Conservation (phyloP, 2,329 filamentous ascomycete genomes). For the Penicillium crustosum region DNA sequence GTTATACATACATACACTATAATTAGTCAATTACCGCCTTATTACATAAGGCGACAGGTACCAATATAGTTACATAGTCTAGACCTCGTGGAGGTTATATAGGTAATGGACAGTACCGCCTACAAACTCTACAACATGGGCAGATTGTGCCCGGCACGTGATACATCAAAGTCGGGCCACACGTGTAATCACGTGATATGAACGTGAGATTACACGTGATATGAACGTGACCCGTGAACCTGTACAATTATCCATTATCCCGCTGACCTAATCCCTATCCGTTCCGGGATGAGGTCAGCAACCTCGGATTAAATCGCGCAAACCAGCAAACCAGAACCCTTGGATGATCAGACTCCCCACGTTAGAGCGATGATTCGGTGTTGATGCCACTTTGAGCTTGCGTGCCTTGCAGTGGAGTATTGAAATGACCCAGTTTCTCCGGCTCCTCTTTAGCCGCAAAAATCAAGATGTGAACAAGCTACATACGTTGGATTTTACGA, state of each 20-base stretch:
- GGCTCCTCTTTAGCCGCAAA: neutral
- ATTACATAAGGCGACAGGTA: neutral
- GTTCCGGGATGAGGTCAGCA: conserved; percentile 3
- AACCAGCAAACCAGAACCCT: neutral
- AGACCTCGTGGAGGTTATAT: too few species aligned
- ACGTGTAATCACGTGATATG: rapidly evolving
- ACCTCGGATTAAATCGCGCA: conserved; percentile 11
- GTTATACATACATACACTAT: too few species aligned
- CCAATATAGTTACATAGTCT: too few species aligned
- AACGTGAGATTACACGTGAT: conserved; percentile 19
- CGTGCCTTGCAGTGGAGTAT: conserved; percentile 11
- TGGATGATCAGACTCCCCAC: neutral
- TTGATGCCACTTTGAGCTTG: neutral
- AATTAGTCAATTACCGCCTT: neutral
- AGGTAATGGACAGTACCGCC: neutral
- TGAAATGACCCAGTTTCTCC: neutral
- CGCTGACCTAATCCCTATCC: neutral
- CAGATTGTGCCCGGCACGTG: neutral
- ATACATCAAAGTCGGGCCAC: neutral
- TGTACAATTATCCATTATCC: too few species aligned
- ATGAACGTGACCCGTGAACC: too few species aligned
- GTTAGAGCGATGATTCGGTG: conserved; percentile 3
- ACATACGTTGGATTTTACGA: neutral
- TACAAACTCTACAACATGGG: too few species aligned
- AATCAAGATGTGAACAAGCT: neutral